phyloP scores from a whole-genome alignment of 129 eudicot genomes.

The Artemisia argyi region DNA sequence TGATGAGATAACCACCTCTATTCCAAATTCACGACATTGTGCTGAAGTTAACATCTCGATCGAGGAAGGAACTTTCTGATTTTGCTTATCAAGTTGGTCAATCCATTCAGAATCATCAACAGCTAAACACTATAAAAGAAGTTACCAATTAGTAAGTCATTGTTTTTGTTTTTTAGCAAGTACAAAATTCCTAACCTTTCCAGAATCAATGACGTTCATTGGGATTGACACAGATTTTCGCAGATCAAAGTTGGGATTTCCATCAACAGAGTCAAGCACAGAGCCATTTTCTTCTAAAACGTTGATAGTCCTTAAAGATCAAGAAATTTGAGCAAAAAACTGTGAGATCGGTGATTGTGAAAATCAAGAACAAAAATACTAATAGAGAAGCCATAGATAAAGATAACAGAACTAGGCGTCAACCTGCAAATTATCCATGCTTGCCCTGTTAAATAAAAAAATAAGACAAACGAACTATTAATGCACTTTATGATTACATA shows the following conservation, averaged over 20 bases:
- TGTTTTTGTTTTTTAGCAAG: background rate
- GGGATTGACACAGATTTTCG: conserved; percentile 51
- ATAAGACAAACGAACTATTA: background rate
- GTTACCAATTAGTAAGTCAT: conserved; percentile 2
- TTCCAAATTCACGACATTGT: conserved; percentile 53
- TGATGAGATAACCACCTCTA: conserved; percentile 60
- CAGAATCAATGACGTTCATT: conserved; percentile 60
- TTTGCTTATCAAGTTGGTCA: conserved; percentile 36
- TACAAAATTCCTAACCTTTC: conserved; percentile 54
- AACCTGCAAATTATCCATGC: conserved; percentile 86
- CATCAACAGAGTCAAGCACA: conserved; percentile 29
- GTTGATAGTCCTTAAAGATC: conserved; percentile 51
- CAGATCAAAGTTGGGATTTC: conserved; percentile 42
- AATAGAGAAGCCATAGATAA: background rate
- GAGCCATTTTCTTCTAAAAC: conserved; percentile 50
- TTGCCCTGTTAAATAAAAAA: conserved; percentile 43
- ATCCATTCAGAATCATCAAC: conserved; percentile 55
- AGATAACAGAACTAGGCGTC: conserved; percentile 10
- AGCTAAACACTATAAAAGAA: conserved; percentile 46
- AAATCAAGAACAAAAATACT: background rate
- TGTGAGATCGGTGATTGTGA: background rate
- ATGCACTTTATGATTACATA: conserved; percentile 5
- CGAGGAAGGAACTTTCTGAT: conserved; percentile 52
- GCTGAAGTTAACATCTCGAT: conserved; percentile 46
- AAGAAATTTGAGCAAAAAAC: conserved; percentile 3